These are phyloP conservation scores for Cyclostephanos tholiformis DNA, from an alignment of 108 stramenopile genomes.

Conservation along the genomic window DNA sequence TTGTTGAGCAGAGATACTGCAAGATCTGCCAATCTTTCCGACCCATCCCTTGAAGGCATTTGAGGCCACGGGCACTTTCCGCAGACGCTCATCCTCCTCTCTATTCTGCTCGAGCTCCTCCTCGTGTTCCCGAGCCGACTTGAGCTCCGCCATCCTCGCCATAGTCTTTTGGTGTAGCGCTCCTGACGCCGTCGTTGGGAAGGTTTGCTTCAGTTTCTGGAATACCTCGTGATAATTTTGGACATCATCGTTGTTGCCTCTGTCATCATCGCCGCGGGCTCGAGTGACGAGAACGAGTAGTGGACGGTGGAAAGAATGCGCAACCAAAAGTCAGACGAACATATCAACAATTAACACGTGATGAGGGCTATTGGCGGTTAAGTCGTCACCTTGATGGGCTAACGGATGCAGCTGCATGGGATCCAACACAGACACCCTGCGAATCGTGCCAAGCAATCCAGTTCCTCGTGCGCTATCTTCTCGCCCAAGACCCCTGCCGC, in stretches of 20 bases:
- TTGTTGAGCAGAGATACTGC: neutral
- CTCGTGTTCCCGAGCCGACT: constrained; percentile 11
- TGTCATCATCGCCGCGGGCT: neutral
- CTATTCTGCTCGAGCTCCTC: neutral
- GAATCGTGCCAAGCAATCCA: neutral
- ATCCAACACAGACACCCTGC: neutral
- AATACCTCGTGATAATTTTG: constrained; percentile 38
- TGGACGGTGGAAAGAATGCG: neutral
- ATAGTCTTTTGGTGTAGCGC: constrained; percentile 39
- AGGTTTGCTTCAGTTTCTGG: constrained; percentile 30
- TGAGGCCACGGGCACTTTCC: neutral
- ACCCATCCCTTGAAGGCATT: neutral
- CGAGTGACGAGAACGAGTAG: neutral
- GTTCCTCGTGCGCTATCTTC: neutral
- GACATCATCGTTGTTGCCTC: neutral
- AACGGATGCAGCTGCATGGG: neutral
- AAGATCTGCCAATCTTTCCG: neutral
- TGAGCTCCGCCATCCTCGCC: constrained; percentile 24
- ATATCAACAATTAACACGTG: neutral
- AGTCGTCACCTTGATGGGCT: neutral
- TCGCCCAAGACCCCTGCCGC: neutral
- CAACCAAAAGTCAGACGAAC: neutral
- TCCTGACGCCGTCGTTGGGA: constrained; percentile 20
- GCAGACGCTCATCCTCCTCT: constrained; percentile 22
- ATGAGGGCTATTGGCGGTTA: neutral